Conservation (phyloP, 345 rosid genomes). For the Pseudoturritis turrita region DNA sequence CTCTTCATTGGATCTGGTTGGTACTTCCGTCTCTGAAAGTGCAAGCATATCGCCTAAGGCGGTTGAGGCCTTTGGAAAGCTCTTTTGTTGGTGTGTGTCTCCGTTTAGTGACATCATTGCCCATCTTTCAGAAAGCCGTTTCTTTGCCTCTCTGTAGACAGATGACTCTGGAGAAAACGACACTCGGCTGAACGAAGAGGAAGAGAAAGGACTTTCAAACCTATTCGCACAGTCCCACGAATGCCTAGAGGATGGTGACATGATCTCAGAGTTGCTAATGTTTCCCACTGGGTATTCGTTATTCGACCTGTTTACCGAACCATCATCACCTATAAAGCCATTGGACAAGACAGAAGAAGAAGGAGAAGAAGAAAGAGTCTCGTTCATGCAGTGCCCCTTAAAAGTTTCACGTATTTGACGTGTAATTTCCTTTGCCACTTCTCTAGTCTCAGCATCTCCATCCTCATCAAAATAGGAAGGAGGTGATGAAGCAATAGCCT, state of each 20-base stretch:
- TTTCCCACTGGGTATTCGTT: slow-evolving; percentile 54
- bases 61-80: slow-evolving; percentile 54
- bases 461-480: slow-evolving; percentile 40
- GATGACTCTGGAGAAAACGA: slow-evolving; percentile 91
- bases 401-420: slow-evolving; percentile 45
- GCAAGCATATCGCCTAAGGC: slow-evolving; percentile 97
- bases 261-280: slow-evolving; percentile 68
- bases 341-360: slow-evolving; percentile 78
- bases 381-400: slow-evolving; percentile 56
- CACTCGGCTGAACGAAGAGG: slow-evolving; percentile 63
- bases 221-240: slow-evolving; percentile 83
- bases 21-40: slow-evolving; percentile 54
- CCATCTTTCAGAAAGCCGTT: slow-evolving; percentile 90
- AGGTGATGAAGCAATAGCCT: slow-evolving; percentile 43
- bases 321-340: slow-evolving; percentile 69
- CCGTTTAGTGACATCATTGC: slow-evolving; percentile 74
- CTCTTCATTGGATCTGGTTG: slow-evolving; percentile 38
- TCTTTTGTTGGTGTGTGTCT: slow-evolving; percentile 47
- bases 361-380: slow-evolving; percentile 49
- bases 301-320: slow-evolving; percentile 64
- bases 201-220: slow-evolving; percentile 61
- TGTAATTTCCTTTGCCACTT: slow-evolving; percentile 57
- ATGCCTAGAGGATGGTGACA: slow-evolving; percentile 74
- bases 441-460: slow-evolving; percentile 61
- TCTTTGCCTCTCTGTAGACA: slow-evolving; percentile 53